A percentile compares a stretch with the other conserved stretches of the same genome.
These are phyloP conservation scores for Jacaranda mimosifolia DNA, from an alignment of 257 asterid genomes.

Conservation along the genomic window DNA sequence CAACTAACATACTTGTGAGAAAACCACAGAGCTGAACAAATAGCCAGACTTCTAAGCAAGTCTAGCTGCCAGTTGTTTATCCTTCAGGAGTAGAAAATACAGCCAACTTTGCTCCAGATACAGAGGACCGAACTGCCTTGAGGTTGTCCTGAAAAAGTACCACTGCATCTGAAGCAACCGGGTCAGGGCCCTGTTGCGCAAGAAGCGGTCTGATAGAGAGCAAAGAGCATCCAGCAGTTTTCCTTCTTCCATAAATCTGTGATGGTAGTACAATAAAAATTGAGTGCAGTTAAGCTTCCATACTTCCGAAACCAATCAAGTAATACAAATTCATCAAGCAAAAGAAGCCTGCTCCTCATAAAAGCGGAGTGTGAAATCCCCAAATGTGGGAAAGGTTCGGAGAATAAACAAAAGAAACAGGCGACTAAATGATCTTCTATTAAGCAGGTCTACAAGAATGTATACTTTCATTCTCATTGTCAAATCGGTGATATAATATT, in stretches of 20 bases:
- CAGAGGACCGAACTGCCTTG: no score
- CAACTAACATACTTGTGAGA: conserved; percentile 24
- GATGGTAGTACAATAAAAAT: conserved; percentile 32
- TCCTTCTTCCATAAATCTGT: conserved; percentile 92
- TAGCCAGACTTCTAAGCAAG: conserved; percentile 81
- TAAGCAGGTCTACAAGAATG: conserved; percentile 7
- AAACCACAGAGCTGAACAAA: conserved; percentile 39
- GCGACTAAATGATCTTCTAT: no score
- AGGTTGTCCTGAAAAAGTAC: conserved; percentile 50
- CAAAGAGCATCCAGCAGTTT: conserved; percentile 93
- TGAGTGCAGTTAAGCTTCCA: conserved; percentile 7
- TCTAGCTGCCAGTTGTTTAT: conserved; percentile 83
- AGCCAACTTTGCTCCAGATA: no score
- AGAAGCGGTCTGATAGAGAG: conserved; percentile 95
- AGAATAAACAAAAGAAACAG: conserved; percentile 13
- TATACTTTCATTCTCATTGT: conserved; percentile 17
- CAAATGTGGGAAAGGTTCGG: not conserved
- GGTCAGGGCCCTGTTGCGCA: conserved; percentile 90
- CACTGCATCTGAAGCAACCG: conserved; percentile 80
- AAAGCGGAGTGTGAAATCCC: conserved; percentile 13
- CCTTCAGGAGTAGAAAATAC: conserved; percentile 89
- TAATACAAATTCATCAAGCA: conserved; percentile 27
- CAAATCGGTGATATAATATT: conserved; percentile 18
- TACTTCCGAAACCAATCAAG: conserved; percentile 24
- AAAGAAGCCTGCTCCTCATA: conserved; percentile 24